These are phyloP conservation scores for Berkeleyomyces rouxiae DNA, from an alignment of 2,329 filamentous ascomycete species.

Conservation along the genomic window DNA sequence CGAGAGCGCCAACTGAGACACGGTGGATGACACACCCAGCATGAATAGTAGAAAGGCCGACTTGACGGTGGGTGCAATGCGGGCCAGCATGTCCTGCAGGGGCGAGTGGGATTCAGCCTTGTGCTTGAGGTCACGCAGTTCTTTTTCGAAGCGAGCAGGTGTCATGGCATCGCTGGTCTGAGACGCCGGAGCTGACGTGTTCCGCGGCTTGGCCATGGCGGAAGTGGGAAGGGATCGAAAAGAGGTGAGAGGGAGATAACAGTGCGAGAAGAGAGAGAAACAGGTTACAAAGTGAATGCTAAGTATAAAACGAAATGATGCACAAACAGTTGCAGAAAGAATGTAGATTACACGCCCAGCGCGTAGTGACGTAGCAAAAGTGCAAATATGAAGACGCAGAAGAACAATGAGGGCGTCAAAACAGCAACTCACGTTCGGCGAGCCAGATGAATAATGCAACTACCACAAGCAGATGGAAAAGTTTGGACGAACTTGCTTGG, in stretches of 20 bases:
- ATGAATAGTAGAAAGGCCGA: constrained; percentile 27
- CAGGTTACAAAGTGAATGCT: background rate
- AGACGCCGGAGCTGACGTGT: constrained; percentile 2
- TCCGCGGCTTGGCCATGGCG: constrained; percentile 8
- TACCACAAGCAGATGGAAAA: background rate
- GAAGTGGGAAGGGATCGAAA: background rate
- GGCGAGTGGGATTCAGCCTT: constrained; percentile 25
- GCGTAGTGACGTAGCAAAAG: background rate
- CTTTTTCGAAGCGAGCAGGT: constrained; percentile 36
- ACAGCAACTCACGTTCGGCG: background rate
- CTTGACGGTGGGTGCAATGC: constrained; percentile 23
- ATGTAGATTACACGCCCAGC: background rate
- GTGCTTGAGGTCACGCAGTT: constrained; percentile 34
- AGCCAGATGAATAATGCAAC: background rate
- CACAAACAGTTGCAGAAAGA: background rate
- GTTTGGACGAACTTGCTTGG: background rate
- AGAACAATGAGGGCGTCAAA: background rate
- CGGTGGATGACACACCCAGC: constrained; percentile 47
- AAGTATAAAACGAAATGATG: background rate
- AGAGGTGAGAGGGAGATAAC: background rate
- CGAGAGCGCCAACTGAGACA: constrained; percentile 60
- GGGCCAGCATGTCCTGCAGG: constrained; percentile 19
- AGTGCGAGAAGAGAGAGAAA: background rate
- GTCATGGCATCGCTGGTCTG: constrained; percentile 24
- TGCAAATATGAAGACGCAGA: background rate